Percentiles rank a stretch among this genome's conserved stretches.
These are phyloP conservation scores for Cystofilobasidium bisporidii DNA, from an alignment of 768 basidiomycete species.

Conservation along the genomic window DNA sequence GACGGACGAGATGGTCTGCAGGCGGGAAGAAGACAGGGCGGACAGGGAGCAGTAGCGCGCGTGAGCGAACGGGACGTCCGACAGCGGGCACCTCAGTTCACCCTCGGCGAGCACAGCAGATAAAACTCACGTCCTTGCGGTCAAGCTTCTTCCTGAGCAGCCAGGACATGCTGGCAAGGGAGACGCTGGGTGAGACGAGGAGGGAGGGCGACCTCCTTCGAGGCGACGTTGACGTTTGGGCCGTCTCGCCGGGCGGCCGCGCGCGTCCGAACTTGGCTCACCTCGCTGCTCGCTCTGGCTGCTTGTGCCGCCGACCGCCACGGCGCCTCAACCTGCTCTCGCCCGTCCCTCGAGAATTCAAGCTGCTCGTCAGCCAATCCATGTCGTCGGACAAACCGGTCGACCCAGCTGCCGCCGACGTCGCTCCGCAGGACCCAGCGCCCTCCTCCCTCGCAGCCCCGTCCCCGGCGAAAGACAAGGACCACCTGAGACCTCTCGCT, in stretches of 20 bases:
- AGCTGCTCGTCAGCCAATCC: no score
- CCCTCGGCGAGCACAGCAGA: background rate
- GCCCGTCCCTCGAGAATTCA: no score
- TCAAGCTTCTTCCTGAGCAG: slow-evolving; percentile 2
- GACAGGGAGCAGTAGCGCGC: background rate
- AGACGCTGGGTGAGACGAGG: background rate
- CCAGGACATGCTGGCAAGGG: background rate
- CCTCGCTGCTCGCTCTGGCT: background rate
- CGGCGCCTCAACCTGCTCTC: no score
- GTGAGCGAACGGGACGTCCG: background rate
- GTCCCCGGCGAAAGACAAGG: no score
- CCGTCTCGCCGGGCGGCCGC: no score
- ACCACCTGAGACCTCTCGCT: no score
- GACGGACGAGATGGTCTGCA: slow-evolving; percentile 19
- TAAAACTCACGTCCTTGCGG: background rate
- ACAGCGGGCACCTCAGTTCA: no score
- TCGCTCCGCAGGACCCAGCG: no score
- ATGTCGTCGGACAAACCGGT: no score
- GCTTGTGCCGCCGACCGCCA: no score
- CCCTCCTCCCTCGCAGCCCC: no score
- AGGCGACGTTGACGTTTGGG: background rate
- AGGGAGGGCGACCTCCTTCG: background rate
- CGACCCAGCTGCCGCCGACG: no score
- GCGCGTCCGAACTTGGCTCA: background rate
- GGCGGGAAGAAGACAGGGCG: background rate